Evolutionary conservation across 2,329 filamentous ascomycete species (phyloP), one percentile per base, ranked within the genome.

Genomic region (Trichoderma simmonsii): DNA sequence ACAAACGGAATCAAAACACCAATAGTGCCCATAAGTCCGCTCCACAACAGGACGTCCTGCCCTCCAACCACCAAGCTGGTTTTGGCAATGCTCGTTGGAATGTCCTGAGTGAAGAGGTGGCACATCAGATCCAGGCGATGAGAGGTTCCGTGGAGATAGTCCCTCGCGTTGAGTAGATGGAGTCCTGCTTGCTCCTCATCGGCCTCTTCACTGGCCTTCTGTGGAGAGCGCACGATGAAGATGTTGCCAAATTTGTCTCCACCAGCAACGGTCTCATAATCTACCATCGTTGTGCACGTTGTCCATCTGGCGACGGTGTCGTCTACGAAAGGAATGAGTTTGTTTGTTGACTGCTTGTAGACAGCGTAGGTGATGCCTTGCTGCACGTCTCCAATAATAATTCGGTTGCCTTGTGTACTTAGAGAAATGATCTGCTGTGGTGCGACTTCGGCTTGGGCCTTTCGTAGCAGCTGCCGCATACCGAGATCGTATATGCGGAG

Each of bases 191-290:
- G 93, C 73, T 97, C 93, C 80, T 98, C 96, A 77, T 99, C 96
- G 0, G 94, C 92, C 80, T 97, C 93, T 75, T 94, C 91, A 48
- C 93, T 97, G 8, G 92, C 91, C 80, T 97, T 96, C 73, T 91
- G 86, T 0, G 95, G 94, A 77, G 93, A 96, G 62, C 96, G 92
- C 34, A 99, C 87, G 59, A 99, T 89, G 91, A 94, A 99, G 18
- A 99, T 83, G 77, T 99, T 99, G 73, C 96, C 97, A 75, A 99
- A 99, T 80, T 98, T 98, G 84, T 99, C 96, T 43, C 95, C 95
- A 43, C 95, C 96, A 3, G 94, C 95, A 28, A 93, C 90, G 1
- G 96, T 97, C 80, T 99, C 96, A 81, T 99, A 99, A 82, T 99
- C 96, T 2, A 98, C 91, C 94, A 99, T 97, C 3, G 94, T 89